A percentile compares a stretch with the other conserved stretches of the same genome.
phyloP scores from a whole-genome alignment of 2,329 filamentous ascomycete species.

The Scolecobasidium constrictum region DNA sequence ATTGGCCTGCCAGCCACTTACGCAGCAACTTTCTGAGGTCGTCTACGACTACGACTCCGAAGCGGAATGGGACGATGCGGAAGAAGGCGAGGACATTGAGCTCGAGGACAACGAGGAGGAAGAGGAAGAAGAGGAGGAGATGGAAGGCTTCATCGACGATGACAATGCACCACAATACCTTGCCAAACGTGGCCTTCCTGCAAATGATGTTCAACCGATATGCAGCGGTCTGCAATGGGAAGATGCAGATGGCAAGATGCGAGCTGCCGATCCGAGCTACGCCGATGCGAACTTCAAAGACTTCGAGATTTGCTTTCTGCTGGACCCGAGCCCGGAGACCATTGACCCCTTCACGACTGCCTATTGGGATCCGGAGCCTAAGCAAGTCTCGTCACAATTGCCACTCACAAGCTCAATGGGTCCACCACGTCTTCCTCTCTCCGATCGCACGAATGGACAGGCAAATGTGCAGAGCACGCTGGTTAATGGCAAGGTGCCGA shows the following conservation, averaged over 20 bases:
- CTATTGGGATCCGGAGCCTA: constrained; percentile 55
- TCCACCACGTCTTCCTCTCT: constrained; percentile 9
- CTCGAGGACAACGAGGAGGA: constrained; percentile 55
- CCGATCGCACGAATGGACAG: constrained; percentile 7
- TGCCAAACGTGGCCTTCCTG: constrained; percentile 43
- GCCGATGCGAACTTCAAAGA: constrained; percentile 37
- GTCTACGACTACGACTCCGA: constrained; percentile 83
- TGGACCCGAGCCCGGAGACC: constrained; percentile 40
- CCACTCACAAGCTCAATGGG: constrained; percentile 4
- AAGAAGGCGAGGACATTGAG: constrained; percentile 57
- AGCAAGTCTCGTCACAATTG: constrained; percentile 10
- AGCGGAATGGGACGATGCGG: constrained; percentile 69
- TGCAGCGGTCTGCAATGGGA: constrained; percentile 82
- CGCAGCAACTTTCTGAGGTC: constrained; percentile 47
- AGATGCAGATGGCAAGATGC: constrained; percentile 32
- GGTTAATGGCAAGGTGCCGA: constrained; percentile 16
- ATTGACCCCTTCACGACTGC: constrained; percentile 77
- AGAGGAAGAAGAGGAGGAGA: constrained; percentile 65
- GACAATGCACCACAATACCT: constrained; percentile 51
- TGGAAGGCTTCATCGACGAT: constrained; percentile 85
- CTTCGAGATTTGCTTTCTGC: constrained; percentile 65
- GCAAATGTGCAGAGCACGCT: constrained; percentile 21
- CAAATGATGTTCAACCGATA: constrained; percentile 61
- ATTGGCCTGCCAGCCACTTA: constrained; percentile 42
- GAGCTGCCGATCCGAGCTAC: constrained; percentile 38